Evolutionary conservation across 2,329 filamentous ascomycete species (phyloP).

Genomic region (Dothiorella sarmentorum): DNA sequence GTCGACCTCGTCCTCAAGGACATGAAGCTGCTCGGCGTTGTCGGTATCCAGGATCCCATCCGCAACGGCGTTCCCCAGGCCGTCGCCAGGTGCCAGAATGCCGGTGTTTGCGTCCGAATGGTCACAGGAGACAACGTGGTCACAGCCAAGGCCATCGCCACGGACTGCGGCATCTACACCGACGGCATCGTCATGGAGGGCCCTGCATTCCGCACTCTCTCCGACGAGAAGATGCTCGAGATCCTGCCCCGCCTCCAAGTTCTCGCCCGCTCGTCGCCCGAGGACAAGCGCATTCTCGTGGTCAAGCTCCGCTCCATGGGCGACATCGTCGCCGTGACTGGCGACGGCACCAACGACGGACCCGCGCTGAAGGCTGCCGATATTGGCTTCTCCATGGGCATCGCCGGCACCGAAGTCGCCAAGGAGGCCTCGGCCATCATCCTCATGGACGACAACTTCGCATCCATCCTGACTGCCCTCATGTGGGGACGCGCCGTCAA

Average conservation of each 20-base stretch:
- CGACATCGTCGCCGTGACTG: slow-evolving; percentile 78
- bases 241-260: slow-evolving; percentile 65
- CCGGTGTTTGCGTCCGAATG: slow-evolving; percentile 79
- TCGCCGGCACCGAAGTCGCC: no score
- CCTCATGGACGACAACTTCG: no score
- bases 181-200: slow-evolving; percentile 71
- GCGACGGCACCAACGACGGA: no score
- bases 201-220: slow-evolving; percentile 71
- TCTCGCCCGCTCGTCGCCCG: slow-evolving; percentile 69
- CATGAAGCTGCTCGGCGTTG: slow-evolving; percentile 53
- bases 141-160: slow-evolving; percentile 74
- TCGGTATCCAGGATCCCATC: slow-evolving; percentile 79
- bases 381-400: no score
- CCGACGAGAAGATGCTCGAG: slow-evolving; percentile 42
- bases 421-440: no score
- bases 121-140: slow-evolving; percentile 80
- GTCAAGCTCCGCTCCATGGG: slow-evolving; percentile 42
- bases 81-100: slow-evolving; percentile 68
- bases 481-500: no score
- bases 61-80: slow-evolving; percentile 71
- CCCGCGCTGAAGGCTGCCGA: no score
- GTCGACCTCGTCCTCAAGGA: not conserved
- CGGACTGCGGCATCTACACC: slow-evolving; percentile 72
- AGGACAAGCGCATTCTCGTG: slow-evolving; percentile 73
- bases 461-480: no score